Conservation (phyloP, 2,329 filamentous ascomycete species). For the Proliferodiscus dingleyae region DNA sequence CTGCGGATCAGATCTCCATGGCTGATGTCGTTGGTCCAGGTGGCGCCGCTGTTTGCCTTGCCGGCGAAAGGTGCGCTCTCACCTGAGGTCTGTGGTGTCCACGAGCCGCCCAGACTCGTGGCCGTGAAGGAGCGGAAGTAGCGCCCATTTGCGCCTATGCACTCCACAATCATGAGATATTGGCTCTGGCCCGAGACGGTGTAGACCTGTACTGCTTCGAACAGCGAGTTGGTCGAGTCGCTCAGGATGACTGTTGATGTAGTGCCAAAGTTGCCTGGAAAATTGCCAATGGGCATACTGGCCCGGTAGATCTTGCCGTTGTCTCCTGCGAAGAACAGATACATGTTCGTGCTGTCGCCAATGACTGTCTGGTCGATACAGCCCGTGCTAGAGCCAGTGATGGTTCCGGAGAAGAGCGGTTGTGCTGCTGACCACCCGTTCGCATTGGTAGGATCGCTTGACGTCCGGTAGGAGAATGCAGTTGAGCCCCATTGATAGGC, state of each 20-base stretch:
- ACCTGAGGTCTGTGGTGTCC: conserved; percentile 51
- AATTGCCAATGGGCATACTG: conserved; percentile 57
- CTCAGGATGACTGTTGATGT: conserved; percentile 44
- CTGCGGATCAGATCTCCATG: conserved; percentile 57
- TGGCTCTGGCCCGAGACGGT: conserved; percentile 47
- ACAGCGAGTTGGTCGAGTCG: conserved; percentile 52
- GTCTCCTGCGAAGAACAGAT: conserved; percentile 63
- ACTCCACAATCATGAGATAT: conserved; percentile 66
- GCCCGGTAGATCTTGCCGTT: conserved; percentile 62
- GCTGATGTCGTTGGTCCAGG: conserved; percentile 64
- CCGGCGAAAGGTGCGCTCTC: conserved; percentile 61
- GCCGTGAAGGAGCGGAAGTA: conserved; percentile 66
- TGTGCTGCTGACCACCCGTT: conserved; percentile 52
- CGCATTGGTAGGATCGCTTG: conserved; percentile 50
- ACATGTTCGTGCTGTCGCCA: conserved; percentile 56
- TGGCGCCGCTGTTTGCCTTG: conserved; percentile 58
- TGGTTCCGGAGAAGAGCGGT: conserved; percentile 52
- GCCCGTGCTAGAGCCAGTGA: conserved; percentile 47
- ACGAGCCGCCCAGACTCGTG: conserved; percentile 48
- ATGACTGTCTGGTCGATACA: conserved; percentile 61
- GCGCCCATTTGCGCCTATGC: conserved; percentile 50
- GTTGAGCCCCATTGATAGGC: conserved; percentile 60
- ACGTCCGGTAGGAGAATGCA: conserved; percentile 56
- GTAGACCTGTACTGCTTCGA: conserved; percentile 65
- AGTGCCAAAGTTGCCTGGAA: conserved; percentile 56